Evolutionary conservation across 306 rosid species (phyloP).

Genomic region (Spatholobus suberectus): DNA sequence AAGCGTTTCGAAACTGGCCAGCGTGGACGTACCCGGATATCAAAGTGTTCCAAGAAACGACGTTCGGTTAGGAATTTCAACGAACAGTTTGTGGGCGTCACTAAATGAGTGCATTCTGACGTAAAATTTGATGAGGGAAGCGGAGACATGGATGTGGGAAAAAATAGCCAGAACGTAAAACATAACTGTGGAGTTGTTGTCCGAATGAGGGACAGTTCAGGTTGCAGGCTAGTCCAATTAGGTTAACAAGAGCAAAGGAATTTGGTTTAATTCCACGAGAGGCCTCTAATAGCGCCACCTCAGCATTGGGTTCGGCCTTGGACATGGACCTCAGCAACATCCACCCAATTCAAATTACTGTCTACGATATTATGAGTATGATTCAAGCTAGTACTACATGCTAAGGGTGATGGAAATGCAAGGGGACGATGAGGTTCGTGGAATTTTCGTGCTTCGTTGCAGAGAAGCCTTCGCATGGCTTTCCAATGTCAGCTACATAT

Average conservation of each 20-base stretch:
- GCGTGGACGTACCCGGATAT: slow-evolving; percentile 67
- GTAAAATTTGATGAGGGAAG: slow-evolving; percentile 57
- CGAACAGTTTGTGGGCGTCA: slow-evolving; percentile 59
- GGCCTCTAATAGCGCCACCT: slow-evolving; percentile 41
- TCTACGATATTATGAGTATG: neutral
- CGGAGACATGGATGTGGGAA: slow-evolving; percentile 49
- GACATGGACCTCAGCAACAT: slow-evolving; percentile 28
- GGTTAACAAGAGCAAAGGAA: slow-evolving; percentile 56
- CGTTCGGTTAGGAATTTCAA: slow-evolving; percentile 57
- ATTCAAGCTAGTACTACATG: neutral
- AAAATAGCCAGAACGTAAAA: slow-evolving; percentile 61
- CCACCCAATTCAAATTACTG: neutral
- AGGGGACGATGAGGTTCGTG: neutral
- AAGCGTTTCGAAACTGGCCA: slow-evolving; percentile 55
- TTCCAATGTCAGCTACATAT: neutral
- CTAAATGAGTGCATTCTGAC: slow-evolving; percentile 30
- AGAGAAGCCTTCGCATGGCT: slow-evolving; percentile 49
- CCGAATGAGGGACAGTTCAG: slow-evolving; percentile 41
- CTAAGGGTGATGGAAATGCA: neutral
- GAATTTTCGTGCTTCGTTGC: slow-evolving; percentile 18
- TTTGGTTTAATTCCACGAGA: slow-evolving; percentile 48
- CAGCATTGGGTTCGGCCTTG: slow-evolving; percentile 34
- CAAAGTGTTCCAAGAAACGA: slow-evolving; percentile 72
- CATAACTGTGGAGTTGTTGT: slow-evolving; percentile 63
- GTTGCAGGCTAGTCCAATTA: slow-evolving; percentile 51